Evolutionary conservation across 192 early-diverging fungal species (phyloP).

Genomic region (Pilaira anomala): DNA sequence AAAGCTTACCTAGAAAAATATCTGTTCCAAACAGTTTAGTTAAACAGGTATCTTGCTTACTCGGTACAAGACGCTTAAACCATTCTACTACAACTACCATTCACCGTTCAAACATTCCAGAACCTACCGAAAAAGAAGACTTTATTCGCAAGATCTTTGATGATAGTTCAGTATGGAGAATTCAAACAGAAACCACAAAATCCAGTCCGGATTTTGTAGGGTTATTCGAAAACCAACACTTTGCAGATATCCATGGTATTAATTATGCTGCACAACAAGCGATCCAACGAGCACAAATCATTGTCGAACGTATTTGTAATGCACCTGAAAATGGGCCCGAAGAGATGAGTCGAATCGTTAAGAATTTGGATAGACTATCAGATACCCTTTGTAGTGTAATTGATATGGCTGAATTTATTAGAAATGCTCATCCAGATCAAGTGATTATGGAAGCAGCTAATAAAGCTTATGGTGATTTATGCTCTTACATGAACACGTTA

Average conservation of each 20-base stretch:
- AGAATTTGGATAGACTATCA: constrained; percentile 83
- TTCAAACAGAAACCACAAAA: not conserved
- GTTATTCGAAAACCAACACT: constrained; percentile 42
- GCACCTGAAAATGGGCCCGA: constrained; percentile 42
- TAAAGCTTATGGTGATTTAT: constrained; percentile 68
- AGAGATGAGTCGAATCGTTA: constrained; percentile 75
- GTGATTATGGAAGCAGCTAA: constrained; percentile 72
- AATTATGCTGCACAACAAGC: constrained; percentile 45
- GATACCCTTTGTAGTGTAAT: constrained; percentile 89
- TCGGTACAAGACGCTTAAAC: too few relatives aligned
- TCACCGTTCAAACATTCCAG: too few relatives aligned
- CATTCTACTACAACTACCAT: too few relatives aligned
- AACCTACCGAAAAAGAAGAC: constrained; percentile 12
- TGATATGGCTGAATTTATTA: constrained; percentile 89
- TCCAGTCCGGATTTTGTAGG: constrained; percentile 13
- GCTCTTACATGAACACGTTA: constrained; percentile 84
- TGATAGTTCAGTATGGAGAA: constrained; percentile 26
- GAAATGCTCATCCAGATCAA: constrained; percentile 83
- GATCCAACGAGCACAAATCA: constrained; percentile 45
- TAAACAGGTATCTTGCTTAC: too few relatives aligned
- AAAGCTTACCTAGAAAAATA: too few relatives aligned
- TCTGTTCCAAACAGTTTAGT: too few relatives aligned
- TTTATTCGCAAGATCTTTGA: constrained; percentile 32
- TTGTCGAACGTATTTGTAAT: constrained; percentile 51
- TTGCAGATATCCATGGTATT: constrained; percentile 41